Evolutionary conservation across 1,284 basidiomycete genomes (phyloP).

Genomic region (Papiliotrema flavescens): DNA sequence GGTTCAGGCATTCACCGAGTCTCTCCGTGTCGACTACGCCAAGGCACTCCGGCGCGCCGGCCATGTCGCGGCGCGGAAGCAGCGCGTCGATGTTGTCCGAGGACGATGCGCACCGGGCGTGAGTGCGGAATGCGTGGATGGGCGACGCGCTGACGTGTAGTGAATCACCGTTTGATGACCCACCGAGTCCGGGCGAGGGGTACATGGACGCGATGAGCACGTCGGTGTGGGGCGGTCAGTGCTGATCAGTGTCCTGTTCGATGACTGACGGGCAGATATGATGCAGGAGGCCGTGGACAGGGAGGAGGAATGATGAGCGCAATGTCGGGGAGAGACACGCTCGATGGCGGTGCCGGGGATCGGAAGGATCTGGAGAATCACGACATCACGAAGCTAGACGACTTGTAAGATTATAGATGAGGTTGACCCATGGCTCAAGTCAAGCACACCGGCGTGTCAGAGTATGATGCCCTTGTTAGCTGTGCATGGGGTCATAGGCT

Average conservation of each 20-base stretch:
- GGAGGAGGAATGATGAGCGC: conserved; percentile 21
- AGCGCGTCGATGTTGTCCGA: conserved; percentile 28
- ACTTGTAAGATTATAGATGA: too few species aligned
- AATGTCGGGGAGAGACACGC: too few species aligned
- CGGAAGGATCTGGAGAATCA: not conserved
- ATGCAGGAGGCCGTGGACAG: conserved; percentile 45
- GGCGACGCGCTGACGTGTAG: conserved; percentile 16
- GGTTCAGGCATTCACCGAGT: conserved; percentile 5
- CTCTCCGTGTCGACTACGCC: not conserved
- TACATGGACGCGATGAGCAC: conserved; percentile 32
- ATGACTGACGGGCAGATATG: conserved; percentile 32
- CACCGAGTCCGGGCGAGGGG: conserved; percentile 17
- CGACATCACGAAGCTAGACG: too few species aligned
- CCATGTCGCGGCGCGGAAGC: conserved; percentile 7
- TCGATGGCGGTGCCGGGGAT: not conserved
- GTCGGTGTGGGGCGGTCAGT: conserved; percentile 46
- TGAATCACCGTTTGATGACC: conserved; percentile 2
- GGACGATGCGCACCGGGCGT: conserved; percentile 31
- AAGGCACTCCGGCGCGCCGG: not conserved
- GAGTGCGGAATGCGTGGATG: conserved; percentile 2
- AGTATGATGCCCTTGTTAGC: too few species aligned
- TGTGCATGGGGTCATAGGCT: too few species aligned
- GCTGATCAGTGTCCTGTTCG: not conserved
- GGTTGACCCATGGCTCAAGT: too few species aligned
- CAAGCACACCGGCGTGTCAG: too few species aligned